Conservation (phyloP, 495 filamentous ascomycete species). For the Tuber melanosporum region DNA sequence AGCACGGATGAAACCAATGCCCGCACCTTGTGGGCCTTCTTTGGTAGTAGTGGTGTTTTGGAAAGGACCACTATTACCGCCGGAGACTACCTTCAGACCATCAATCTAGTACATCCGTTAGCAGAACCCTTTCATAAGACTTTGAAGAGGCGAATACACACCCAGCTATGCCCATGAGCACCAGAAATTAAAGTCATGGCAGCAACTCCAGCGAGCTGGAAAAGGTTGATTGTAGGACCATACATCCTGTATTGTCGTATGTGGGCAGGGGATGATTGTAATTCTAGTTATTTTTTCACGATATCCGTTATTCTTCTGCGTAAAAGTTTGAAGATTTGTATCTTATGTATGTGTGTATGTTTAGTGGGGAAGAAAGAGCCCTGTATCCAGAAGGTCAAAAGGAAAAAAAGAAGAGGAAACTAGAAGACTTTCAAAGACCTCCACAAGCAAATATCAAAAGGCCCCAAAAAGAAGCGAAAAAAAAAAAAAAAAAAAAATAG, state of each 20-base stretch:
- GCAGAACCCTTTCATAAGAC: slow-evolving; percentile 3
- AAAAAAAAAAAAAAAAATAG: slow-evolving; percentile 7
- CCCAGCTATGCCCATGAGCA: slow-evolving; percentile 31
- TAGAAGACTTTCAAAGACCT: slow-evolving; percentile 10
- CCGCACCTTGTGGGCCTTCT: not conserved
- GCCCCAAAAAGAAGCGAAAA: slow-evolving; percentile 13
- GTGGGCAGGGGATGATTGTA: slow-evolving; percentile 6
- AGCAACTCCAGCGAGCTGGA: slow-evolving; percentile 18
- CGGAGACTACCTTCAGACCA: slow-evolving; percentile 24
- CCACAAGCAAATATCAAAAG: slow-evolving; percentile 9
- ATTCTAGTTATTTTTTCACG: not conserved
- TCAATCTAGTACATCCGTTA: slow-evolving; percentile 24
- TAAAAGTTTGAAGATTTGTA: not conserved
- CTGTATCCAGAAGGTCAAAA: not conserved
- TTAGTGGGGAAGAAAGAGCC: not conserved
- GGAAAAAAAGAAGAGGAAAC: not conserved
- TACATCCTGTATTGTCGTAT: slow-evolving; percentile 17
- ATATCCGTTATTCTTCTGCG: not conserved
- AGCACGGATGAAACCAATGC: slow-evolving; percentile 22
- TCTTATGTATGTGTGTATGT: slow-evolving; percentile 4
- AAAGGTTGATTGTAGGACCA: slow-evolving; percentile 7
- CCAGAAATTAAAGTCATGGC: slow-evolving; percentile 10
- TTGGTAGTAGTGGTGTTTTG: not conserved
- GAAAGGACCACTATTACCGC: not conserved
- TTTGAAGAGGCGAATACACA: slow-evolving; percentile 11